Evolutionary conservation across 1,284 basidiomycete species (phyloP).

Genomic region (Cryptococcus deneoformans): DNA sequence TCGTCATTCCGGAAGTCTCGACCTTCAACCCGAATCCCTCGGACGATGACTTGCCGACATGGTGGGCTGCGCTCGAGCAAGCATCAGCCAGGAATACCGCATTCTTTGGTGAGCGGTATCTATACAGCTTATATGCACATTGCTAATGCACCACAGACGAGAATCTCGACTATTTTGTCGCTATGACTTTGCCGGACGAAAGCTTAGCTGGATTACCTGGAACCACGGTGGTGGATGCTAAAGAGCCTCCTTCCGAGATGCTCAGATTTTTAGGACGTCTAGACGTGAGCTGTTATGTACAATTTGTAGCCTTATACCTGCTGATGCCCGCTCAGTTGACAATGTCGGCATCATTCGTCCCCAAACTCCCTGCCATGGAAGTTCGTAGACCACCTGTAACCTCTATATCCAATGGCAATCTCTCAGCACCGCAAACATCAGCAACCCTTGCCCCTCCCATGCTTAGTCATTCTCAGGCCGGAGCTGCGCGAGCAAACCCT

Average conservation of each 20-base stretch:
- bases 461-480: constrained; percentile 21
- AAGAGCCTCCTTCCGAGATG: constrained; percentile 55
- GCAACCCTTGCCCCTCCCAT: constrained; percentile 17
- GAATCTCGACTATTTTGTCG: constrained; percentile 65
- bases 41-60: constrained; percentile 52
- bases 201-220: constrained; percentile 10
- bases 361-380: constrained; percentile 48
- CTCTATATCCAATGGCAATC: constrained; percentile 4
- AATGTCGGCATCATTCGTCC: constrained; percentile 76
- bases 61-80: constrained; percentile 54
- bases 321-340: constrained; percentile 57
- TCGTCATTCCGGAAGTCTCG: constrained; percentile 62
- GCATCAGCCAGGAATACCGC: constrained; percentile 52
- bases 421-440: constrained; percentile 10
- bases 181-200: constrained; percentile 55
- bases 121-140: background rate
- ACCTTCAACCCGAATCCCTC: constrained; percentile 59
- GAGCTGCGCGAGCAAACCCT: constrained; percentile 43
- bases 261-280: constrained; percentile 59
- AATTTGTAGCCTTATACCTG: background rate
- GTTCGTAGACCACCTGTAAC: constrained; percentile 46
- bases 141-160: constrained; percentile 55
- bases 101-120: constrained; percentile 7
- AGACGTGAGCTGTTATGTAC: background rate
- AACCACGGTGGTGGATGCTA: background rate